phyloP scores from a whole-genome alignment of 371 early-diverging fungal genomes.

The Rhizopus microsporus region DNA sequence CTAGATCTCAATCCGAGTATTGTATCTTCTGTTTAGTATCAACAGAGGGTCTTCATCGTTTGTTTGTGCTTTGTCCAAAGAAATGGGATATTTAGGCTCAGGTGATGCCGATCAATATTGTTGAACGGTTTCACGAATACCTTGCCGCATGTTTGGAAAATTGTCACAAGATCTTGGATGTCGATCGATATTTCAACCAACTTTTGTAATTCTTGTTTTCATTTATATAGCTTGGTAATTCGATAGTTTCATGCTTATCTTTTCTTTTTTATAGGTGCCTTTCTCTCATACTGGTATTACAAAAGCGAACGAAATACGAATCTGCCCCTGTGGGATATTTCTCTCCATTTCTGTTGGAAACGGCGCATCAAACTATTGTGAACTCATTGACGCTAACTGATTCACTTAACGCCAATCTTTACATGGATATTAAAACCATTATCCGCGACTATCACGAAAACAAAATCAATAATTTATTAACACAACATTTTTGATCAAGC shows the following conservation, averaged over 20 bases:
- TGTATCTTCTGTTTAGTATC: too few species aligned
- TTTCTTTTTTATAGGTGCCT: conserved; percentile 1
- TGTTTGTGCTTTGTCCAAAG: too few species aligned
- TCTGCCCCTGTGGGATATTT: neutral
- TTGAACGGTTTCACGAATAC: neutral
- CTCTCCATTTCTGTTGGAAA: conserved; percentile 1
- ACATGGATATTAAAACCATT: conserved; percentile 5
- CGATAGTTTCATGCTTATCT: conserved; percentile 1
- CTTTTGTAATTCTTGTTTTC: neutral
- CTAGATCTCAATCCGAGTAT: too few species aligned
- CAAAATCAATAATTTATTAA: conserved; percentile 1
- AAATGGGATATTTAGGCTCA: too few species aligned
- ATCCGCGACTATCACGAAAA: conserved; percentile 5
- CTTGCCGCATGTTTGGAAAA: conserved; percentile 1
- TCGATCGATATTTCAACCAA: conserved; percentile 3
- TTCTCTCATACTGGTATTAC: neutral
- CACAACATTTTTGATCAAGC: conserved; percentile 1
- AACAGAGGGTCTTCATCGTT: too few species aligned
- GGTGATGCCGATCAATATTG: too few species aligned
- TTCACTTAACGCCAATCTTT: conserved; percentile 2
- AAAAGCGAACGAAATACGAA: conserved; percentile 1
- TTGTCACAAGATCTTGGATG: conserved; percentile 1
- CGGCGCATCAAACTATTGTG: conserved; percentile 2
- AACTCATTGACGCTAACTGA: conserved; percentile 1
- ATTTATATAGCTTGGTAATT: neutral